phyloP scores from a whole-genome alignment of 371 early-diverging fungal genomes.

The Smittium mucronatum region DNA sequence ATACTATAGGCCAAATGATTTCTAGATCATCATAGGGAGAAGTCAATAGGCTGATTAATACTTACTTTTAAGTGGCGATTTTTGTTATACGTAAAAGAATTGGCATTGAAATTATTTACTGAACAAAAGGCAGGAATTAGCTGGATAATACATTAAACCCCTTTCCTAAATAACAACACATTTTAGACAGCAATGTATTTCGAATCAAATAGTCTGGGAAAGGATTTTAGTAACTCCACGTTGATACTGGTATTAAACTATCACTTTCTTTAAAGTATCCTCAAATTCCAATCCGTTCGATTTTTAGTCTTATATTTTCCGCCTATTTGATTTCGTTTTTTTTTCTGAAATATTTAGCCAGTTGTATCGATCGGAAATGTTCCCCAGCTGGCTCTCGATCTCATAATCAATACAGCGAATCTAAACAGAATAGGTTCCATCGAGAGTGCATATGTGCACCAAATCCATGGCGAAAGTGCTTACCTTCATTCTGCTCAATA shows the following conservation, averaged over 20 bases:
- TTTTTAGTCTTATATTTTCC: too few species aligned
- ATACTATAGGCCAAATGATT: too few species aligned
- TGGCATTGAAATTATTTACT: too few species aligned
- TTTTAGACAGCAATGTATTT: background rate
- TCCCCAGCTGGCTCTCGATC: conserved; percentile 57
- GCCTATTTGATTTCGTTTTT: background rate
- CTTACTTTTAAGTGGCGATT: too few species aligned
- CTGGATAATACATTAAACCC: background rate
- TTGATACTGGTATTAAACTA: background rate
- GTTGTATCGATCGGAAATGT: conserved; percentile 70
- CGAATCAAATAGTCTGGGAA: background rate
- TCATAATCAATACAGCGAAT: conserved; percentile 49
- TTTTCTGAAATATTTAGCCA: conserved; percentile 26
- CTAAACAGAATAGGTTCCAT: conserved; percentile 51
- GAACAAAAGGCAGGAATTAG: too few species aligned
- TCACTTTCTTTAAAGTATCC: too few species aligned
- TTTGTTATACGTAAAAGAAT: too few species aligned
- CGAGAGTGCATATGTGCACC: conserved; percentile 42
- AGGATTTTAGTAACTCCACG: background rate
- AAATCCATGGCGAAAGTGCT: conserved; percentile 34
- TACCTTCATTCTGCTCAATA: conserved; percentile 19
- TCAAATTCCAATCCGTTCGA: too few species aligned
- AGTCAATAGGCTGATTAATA: too few species aligned
- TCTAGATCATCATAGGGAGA: too few species aligned
- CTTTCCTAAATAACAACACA: background rate